Base-by-base conservation (phyloP, 2,329 filamentous ascomycete genomes). In the Rhynchosporium agropyri region DNA sequence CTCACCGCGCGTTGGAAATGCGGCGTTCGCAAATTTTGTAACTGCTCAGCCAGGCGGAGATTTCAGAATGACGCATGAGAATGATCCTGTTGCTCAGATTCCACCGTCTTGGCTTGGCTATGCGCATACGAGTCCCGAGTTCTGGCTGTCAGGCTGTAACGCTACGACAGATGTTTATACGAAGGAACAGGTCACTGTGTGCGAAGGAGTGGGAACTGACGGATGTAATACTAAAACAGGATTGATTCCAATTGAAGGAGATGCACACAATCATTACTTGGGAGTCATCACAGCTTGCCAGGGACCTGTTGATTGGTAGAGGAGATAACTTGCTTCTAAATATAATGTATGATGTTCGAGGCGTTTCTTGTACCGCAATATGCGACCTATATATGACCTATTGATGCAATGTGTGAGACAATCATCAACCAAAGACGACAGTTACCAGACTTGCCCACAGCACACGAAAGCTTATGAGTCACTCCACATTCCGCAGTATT, bases 61-160 rank as follows among this genome's bases (percentile, higher is more conserved):
- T 59, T 88, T 80, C 77, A 85, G 89, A 65, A 79, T 90, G 61
- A 91, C 89, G 3, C 88, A 92, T 76, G 75, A 76, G 33, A 77
- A 83, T 69, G 89, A 92, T 73, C 87, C 87, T 0, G 84, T 92
- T 1, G 86, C 89, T 0, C 82, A 85, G 49, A 79, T 92, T 46
- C 89, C 89, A 1, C 84, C 88, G 10, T 75, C 84, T 62, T 58
- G 83, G 54, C 74, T 88, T 61, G 83, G 83, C 48, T 92, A 86
- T 77, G 77, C 81, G 49, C 89, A 91, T 75, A 83, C 84, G 26
- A 83, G 79, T 20, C 87, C 88, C 1, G 89, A 92, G 78, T 90
- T 86, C 76, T 91, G 84, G 81, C 78, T 89, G 42, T 73, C 77
- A 9, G 71, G 69, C 48, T 78, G 78, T 20, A 58, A 59, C 2